Percentiles rank a stretch among this genome's conserved stretches.
These are phyloP conservation scores for Suillus brevipes DNA, from an alignment of 768 basidiomycete species.

Conservation along the genomic window DNA sequence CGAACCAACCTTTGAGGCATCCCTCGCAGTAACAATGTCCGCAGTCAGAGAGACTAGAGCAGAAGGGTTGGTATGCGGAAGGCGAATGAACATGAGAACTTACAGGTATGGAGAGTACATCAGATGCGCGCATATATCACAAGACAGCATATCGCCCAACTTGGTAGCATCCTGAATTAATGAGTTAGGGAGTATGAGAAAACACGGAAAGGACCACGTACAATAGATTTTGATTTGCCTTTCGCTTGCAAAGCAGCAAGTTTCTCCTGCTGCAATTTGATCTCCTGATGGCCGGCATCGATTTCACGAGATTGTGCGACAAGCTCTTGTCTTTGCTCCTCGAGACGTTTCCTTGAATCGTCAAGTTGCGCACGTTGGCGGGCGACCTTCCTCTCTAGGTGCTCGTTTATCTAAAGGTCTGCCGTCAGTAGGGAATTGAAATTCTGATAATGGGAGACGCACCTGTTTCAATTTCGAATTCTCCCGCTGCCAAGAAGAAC, in stretches of 20 bases:
- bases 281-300: background rate
- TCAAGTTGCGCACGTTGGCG: conserved; percentile 22
- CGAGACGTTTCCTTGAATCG: conserved; percentile 12
- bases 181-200: background rate
- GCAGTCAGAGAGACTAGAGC: conserved; percentile 56
- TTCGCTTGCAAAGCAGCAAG: background rate
- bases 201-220: background rate
- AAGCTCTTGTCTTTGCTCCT: conserved; percentile 15
- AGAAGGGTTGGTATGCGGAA: conserved; percentile 5
- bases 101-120: conserved; percentile 73
- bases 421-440: background rate
- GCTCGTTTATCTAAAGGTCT: background rate
- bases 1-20: conserved; percentile 60
- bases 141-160: conserved; percentile 56
- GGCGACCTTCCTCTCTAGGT: background rate
- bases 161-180: conserved; percentile 38
- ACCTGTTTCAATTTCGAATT: conserved; percentile 48
- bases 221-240: background rate
- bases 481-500: conserved; percentile 36
- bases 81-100: conserved; percentile 23
- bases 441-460: conserved; percentile 7
- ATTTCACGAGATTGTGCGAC: background rate
- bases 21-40: conserved; percentile 69
- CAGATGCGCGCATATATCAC: conserved; percentile 62
- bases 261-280: background rate